Percentiles rank a stretch among this genome's conserved stretches.
phyloP scores from a whole-genome alignment of 768 basidiomycete genomes.

The Agrocybe chaxingu region DNA sequence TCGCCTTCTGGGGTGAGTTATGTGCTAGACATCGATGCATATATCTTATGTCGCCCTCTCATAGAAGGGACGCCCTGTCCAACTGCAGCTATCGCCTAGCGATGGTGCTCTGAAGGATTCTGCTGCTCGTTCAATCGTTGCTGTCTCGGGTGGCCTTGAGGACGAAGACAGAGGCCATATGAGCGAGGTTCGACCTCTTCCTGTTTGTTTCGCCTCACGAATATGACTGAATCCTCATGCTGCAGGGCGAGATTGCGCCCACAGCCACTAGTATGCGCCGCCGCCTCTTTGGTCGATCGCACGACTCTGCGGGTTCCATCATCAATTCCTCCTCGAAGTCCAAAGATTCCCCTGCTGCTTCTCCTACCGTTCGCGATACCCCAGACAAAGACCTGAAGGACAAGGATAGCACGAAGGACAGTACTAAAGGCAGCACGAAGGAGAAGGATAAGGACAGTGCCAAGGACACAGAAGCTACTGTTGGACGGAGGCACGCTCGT shows the following conservation, averaged over 20 bases:
- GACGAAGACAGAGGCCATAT: constrained; percentile 53
- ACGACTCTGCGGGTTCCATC: constrained; percentile 31
- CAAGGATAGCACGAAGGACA: constrained; percentile 7
- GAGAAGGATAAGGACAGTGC: constrained; percentile 28
- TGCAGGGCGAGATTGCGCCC: constrained; percentile 50
- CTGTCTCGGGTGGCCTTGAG: constrained; percentile 30
- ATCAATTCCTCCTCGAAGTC: constrained; percentile 3
- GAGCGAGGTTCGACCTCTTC: constrained; percentile 58
- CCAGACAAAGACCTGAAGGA: constrained; percentile 26
- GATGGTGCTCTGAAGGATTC: constrained; percentile 50
- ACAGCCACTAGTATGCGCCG: constrained; percentile 39
- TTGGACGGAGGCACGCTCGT: constrained; percentile 37
- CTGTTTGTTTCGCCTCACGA: constrained; percentile 4
- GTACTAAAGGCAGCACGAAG: constrained; percentile 12
- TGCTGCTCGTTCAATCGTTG: constrained; percentile 33
- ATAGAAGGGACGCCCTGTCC: constrained; percentile 46
- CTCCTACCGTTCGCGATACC: constrained; percentile 23
- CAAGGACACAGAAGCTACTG: constrained; percentile 26
- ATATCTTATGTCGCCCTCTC: not conserved
- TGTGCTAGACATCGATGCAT: constrained; percentile 9
- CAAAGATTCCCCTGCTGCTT: constrained; percentile 22
- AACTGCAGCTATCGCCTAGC: constrained; percentile 57
- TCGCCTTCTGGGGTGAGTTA: not conserved
- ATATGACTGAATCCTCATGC: not conserved
- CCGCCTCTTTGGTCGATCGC: constrained; percentile 62